Conservation (phyloP, 176 grass and related monocot species). For the Zoysia pacifica region DNA sequence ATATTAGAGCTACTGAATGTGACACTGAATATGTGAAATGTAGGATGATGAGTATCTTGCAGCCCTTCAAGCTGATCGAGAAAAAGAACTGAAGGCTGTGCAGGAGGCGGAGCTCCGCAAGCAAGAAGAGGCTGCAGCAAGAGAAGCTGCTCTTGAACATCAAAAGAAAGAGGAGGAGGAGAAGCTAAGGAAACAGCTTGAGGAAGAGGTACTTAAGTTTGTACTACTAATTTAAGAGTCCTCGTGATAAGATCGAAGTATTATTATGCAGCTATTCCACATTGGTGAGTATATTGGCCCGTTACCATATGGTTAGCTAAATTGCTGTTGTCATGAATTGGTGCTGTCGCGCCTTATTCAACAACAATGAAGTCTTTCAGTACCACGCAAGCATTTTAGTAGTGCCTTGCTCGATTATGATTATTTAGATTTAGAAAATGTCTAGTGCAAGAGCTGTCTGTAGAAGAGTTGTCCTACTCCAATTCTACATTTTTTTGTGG, state of each 20-base stretch:
- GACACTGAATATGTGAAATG: slow-evolving; percentile 30
- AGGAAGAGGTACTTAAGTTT: slow-evolving; percentile 74
- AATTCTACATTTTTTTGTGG: not conserved
- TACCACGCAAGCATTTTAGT: too few relatives aligned
- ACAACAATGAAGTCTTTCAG: too few relatives aligned
- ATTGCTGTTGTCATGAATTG: too few relatives aligned
- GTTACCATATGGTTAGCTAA: not conserved
- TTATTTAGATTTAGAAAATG: too few relatives aligned
- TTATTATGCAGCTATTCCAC: not conserved
- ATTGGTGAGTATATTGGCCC: slow-evolving; percentile 5
- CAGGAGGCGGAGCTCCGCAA: slow-evolving; percentile 66
- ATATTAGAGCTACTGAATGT: not conserved
- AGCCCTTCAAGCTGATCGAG: slow-evolving; percentile 82
- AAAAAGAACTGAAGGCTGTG: slow-evolving; percentile 81
- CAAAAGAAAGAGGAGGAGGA: slow-evolving; percentile 74
- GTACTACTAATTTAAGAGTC: slow-evolving; percentile 32
- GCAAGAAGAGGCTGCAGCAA: slow-evolving; percentile 60
- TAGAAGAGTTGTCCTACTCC: not conserved
- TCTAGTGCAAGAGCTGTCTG: too few relatives aligned
- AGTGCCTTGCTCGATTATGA: too few relatives aligned
- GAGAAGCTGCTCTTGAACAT: slow-evolving; percentile 60
- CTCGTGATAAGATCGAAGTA: not conserved
- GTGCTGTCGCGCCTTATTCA: too few relatives aligned
- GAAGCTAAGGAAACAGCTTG: slow-evolving; percentile 70
- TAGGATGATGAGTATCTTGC: slow-evolving; percentile 95